A percentile compares a stretch with the other conserved stretches of the same genome.
Evolutionary conservation across 1,139 yeast species (phyloP).

Genomic region (Saccharomyces hybrid): DNA sequence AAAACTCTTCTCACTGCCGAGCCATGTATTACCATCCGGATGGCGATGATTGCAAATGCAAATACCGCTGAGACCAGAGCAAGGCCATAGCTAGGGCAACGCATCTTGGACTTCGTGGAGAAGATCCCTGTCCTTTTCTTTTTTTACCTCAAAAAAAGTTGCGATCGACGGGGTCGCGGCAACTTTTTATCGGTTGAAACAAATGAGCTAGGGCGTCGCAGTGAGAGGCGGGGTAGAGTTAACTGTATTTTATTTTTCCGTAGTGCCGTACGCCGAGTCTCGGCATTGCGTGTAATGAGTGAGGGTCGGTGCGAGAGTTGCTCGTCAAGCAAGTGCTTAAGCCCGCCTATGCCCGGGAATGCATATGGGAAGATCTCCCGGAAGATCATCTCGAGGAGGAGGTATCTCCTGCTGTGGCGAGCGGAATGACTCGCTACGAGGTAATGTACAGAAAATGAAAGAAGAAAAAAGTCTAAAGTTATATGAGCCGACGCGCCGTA

Average conservation of each 20-base stretch:
- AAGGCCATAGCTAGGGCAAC: background rate
- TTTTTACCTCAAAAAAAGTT: background rate
- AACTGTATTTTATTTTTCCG: background rate
- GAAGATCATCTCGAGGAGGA: background rate
- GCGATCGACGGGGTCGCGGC: constrained; percentile 1
- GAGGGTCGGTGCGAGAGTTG: background rate
- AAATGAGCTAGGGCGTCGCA: background rate
- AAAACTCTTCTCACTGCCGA: background rate
- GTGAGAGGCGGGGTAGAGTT: constrained; percentile 1
- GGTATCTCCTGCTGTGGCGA: background rate
- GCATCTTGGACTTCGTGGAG: background rate
- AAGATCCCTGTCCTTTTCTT: background rate
- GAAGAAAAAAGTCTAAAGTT: no score
- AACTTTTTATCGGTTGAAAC: background rate
- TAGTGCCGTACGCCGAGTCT: background rate
- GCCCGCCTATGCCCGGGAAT: background rate
- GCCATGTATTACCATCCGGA: background rate
- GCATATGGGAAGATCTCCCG: background rate
- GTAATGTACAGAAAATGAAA: no score
- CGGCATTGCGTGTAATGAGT: background rate
- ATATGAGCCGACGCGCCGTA: background rate
- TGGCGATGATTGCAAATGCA: background rate
- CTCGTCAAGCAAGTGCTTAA: background rate
- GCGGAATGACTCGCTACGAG: background rate
- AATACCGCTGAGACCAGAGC: background rate